A percentile compares a stretch with the other conserved stretches of the same genome.
These are phyloP conservation scores for Globisporangium irregulare DNA, from an alignment of 352 stramenopile species.

Conservation along the genomic window DNA sequence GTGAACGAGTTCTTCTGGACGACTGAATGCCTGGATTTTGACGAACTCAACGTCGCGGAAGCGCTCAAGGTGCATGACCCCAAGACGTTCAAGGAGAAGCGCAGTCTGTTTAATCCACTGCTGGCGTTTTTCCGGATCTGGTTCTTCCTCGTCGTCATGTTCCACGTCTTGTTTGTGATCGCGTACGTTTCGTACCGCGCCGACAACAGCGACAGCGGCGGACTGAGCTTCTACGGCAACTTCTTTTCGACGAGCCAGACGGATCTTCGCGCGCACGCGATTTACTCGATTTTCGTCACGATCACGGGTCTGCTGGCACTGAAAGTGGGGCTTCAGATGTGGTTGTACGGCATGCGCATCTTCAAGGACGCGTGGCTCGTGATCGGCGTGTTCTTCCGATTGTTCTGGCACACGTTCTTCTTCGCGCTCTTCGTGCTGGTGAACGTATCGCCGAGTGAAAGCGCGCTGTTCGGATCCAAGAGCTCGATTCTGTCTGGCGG, in stretches of 20 bases:
- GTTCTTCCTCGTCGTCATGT: constrained; percentile 78
- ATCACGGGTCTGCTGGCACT: constrained; percentile 50
- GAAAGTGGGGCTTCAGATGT: constrained; percentile 75
- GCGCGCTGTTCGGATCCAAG: constrained; percentile 37
- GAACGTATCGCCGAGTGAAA: constrained; percentile 57
- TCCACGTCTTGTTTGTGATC: constrained; percentile 66
- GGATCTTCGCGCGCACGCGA: constrained; percentile 61
- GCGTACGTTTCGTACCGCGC: constrained; percentile 72
- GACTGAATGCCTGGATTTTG: constrained; percentile 53
- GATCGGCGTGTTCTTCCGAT: constrained; percentile 55
- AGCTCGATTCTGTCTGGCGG: constrained; percentile 47
- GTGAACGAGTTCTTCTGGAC: constrained; percentile 90
- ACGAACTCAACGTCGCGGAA: constrained; percentile 67
- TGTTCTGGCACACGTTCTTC: constrained; percentile 78
- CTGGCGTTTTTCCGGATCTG: constrained; percentile 82
- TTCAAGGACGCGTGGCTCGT: constrained; percentile 68
- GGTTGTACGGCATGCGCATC: constrained; percentile 60
- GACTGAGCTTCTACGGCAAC: constrained; percentile 60
- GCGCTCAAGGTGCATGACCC: constrained; percentile 51
- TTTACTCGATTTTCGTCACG: constrained; percentile 71
- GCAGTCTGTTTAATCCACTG: constrained; percentile 82
- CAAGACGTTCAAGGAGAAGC: constrained; percentile 89
- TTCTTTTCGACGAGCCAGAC: constrained; percentile 51
- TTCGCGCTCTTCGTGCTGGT: constrained; percentile 61
- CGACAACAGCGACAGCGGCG: constrained; percentile 37